Conservation (phyloP, 805 yeast genomes). For the Candida boidinii region DNA sequence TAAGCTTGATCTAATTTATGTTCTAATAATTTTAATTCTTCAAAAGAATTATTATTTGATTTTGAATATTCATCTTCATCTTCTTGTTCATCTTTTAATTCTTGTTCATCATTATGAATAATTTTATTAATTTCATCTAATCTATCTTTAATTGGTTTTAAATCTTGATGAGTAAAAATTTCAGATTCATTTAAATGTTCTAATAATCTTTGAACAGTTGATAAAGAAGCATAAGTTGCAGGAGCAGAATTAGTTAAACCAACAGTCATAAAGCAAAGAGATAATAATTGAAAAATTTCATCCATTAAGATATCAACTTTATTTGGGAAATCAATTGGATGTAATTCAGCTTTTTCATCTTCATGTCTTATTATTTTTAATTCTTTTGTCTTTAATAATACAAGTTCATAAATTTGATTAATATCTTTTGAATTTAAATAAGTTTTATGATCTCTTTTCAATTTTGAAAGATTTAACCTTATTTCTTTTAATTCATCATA, state of each 20-base stretch:
- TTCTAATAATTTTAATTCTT: conserved; percentile 53
- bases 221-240: conserved; percentile 83
- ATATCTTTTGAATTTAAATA: conserved; percentile 64
- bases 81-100: conserved; percentile 32
- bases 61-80: conserved; percentile 10
- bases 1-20: conserved; percentile 59
- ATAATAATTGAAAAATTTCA: conserved; percentile 82
- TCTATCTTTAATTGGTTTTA: conserved; percentile 67
- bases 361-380: conserved; percentile 41
- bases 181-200: conserved; percentile 76
- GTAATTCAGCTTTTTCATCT: conserved; percentile 16
- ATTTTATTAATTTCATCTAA: conserved; percentile 62
- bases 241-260: conserved; percentile 89
- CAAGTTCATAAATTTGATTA: conserved; percentile 47
- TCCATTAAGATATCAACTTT: conserved; percentile 69
- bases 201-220: conserved; percentile 78
- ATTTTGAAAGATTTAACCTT: conserved; percentile 32
- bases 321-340: conserved; percentile 25
- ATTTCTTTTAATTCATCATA: conserved; percentile 32
- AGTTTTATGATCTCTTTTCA: conserved; percentile 58
- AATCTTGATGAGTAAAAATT: conserved; percentile 78
- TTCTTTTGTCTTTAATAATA: conserved; percentile 44
- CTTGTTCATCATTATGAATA: conserved; percentile 39
- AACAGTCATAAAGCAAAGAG: conserved; percentile 83
- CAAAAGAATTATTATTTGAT: conserved; percentile 31